Evolutionary conservation across 371 early-diverging fungal genomes (phyloP).

Genomic region (Dichotomocladium elegans): DNA sequence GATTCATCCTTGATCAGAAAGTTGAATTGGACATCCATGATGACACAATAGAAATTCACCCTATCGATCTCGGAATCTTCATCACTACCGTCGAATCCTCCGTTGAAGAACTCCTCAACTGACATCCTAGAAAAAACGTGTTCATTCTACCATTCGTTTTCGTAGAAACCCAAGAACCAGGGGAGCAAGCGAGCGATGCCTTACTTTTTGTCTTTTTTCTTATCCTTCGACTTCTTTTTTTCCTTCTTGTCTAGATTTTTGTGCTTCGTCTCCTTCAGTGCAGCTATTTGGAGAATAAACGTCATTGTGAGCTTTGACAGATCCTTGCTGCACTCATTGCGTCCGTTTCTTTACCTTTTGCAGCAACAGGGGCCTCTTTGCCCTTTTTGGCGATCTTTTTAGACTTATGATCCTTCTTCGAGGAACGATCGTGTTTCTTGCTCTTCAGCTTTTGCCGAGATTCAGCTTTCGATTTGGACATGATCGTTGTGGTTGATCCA

Average conservation of each 20-base stretch:
- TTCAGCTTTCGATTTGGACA: neutral
- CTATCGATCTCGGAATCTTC: conserved; percentile 13
- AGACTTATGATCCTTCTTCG: neutral
- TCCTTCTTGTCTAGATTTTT: neutral
- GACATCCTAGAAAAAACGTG: conserved; percentile 11
- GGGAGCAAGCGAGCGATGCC: no score
- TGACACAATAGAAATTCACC: neutral
- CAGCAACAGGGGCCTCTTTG: neutral
- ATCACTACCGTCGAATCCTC: conserved; percentile 12
- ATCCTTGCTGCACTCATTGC: no score
- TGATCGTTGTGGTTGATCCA: no score
- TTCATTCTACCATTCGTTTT: neutral
- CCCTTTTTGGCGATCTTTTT: neutral
- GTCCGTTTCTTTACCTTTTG: no score
- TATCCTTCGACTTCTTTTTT: neutral
- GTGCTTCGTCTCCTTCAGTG: neutral
- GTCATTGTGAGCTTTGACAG: neutral
- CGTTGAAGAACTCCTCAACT: conserved; percentile 21
- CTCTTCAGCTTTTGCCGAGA: neutral
- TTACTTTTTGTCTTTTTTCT: neutral
- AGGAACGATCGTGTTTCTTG: neutral
- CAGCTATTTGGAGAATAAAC: neutral
- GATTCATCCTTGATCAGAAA: neutral
- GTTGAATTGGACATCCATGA: neutral
- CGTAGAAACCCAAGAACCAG: neutral